Evolutionary conservation across 768 basidiomycete genomes (phyloP).

Genomic region (Chalciporus pseudorubinellus): DNA sequence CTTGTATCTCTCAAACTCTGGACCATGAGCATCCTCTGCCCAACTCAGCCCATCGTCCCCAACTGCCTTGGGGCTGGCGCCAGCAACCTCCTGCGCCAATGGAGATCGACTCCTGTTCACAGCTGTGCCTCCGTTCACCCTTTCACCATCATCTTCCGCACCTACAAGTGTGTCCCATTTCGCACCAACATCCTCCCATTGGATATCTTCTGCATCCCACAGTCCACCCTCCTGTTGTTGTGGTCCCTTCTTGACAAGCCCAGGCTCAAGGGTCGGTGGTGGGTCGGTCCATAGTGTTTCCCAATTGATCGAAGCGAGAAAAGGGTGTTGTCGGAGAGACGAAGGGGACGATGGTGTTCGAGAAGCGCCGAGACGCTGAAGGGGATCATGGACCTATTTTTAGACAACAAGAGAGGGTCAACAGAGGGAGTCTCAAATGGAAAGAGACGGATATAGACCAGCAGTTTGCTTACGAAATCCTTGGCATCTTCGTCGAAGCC

Average conservation of each 20-base stretch:
- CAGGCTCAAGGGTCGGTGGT: conserved; percentile 56
- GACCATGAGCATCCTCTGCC: conserved; percentile 47
- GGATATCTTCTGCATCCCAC: conserved; percentile 22
- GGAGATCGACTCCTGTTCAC: neutral
- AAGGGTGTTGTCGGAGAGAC: conserved; percentile 57
- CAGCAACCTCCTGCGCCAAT: neutral
- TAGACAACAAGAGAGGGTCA: conserved; percentile 8
- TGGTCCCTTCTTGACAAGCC: conserved; percentile 50
- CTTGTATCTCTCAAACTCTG: conserved; percentile 27
- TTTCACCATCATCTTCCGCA: conserved; percentile 27
- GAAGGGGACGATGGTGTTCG: conserved; percentile 37
- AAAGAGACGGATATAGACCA: conserved; percentile 44
- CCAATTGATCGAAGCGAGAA: conserved; percentile 62
- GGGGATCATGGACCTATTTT: conserved; percentile 56
- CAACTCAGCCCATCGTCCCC: conserved; percentile 47
- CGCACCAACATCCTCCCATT: conserved; percentile 54
- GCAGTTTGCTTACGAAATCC: conserved; percentile 72
- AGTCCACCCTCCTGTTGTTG: conserved; percentile 9
- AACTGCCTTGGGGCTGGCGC: neutral
- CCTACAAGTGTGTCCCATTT: conserved; percentile 51
- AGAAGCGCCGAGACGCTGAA: conserved; percentile 57
- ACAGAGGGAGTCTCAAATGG: neutral
- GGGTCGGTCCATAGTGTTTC: conserved; percentile 61
- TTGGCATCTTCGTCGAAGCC: conserved; percentile 80
- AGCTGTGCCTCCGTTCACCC: conserved; percentile 6